phyloP scores from a whole-genome alignment of 2,329 filamentous ascomycete species.

The Drechslerella dactyloides region DNA sequence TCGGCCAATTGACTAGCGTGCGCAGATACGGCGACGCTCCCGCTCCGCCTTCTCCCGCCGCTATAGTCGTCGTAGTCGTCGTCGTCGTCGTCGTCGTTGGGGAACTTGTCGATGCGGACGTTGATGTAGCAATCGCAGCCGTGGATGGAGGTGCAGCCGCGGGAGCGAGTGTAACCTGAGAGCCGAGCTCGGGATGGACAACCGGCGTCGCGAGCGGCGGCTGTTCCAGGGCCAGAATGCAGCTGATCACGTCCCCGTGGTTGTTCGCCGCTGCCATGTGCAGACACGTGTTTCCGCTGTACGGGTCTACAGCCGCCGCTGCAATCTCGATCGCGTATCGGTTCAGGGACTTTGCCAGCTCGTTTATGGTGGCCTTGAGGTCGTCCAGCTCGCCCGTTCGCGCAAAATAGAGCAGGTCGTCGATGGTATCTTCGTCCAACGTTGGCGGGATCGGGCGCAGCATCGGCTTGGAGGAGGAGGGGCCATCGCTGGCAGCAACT shows the following conservation, averaged over 20 bases:
- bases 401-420: conserved; percentile 88
- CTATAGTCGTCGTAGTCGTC: conserved; percentile 23
- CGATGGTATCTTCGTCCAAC: conserved; percentile 78
- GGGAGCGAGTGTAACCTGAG: conserved; percentile 1
- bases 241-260: conserved; percentile 69
- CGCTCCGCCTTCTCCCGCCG: neutral
- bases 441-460: conserved; percentile 55
- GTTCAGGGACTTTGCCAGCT: conserved; percentile 59
- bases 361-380: conserved; percentile 63
- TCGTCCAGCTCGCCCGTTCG: conserved; percentile 77
- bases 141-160: conserved; percentile 1
- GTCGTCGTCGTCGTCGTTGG: conserved; percentile 13
- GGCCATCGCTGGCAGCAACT: conserved; percentile 9
- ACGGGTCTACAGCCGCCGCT: conserved; percentile 72
- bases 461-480: conserved; percentile 26
- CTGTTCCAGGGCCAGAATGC: conserved; percentile 31
- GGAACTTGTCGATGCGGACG: neutral
- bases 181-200: conserved; percentile 16
- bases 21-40: conserved; percentile 52
- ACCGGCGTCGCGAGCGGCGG: conserved; percentile 22
- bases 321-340: conserved; percentile 69
- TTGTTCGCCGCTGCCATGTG: conserved; percentile 96
- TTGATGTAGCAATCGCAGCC: neutral
- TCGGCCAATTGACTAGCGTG: conserved; percentile 64
- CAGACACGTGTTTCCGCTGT: conserved; percentile 77